Evolutionary conservation across 2,329 filamentous ascomycete genomes (phyloP).

Genomic region (Onygenales sp.): DNA sequence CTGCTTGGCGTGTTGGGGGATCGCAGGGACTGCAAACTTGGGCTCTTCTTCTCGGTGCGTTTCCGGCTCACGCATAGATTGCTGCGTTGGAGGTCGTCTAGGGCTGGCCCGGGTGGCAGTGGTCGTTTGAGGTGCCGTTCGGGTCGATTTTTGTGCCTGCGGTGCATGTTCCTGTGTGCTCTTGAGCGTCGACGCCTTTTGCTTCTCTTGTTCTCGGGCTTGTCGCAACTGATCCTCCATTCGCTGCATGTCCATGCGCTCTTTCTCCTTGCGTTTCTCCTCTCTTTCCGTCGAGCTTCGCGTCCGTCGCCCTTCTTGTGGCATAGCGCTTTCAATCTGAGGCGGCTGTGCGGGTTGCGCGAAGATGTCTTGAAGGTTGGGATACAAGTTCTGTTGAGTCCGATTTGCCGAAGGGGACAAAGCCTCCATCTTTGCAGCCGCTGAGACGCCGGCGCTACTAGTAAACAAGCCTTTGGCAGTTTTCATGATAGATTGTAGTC

Average conservation of each 20-base stretch:
- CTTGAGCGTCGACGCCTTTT: conserved; percentile 22
- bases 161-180: conserved; percentile 22
- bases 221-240: conserved; percentile 29
- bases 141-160: conserved; percentile 25
- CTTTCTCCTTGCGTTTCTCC: conserved; percentile 25
- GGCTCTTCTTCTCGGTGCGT: conserved; percentile 17
- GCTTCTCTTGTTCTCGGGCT: conserved; percentile 25
- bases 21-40: conserved; percentile 18
- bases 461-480: conserved; percentile 78
- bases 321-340: conserved; percentile 22
- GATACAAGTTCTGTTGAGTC: conserved; percentile 19
- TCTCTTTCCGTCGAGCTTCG: conserved; percentile 51
- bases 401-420: conserved; percentile 33
- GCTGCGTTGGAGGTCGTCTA: conserved; percentile 15
- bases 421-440: conserved; percentile 49
- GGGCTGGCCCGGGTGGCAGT: conserved; percentile 14
- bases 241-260: conserved; percentile 17
- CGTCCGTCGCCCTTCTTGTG: conserved; percentile 39
- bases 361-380: conserved; percentile 15
- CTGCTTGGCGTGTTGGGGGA: conserved; percentile 19
- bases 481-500: conserved; percentile 82
- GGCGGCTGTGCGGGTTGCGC: conserved; percentile 13
- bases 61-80: conserved; percentile 24
- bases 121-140: conserved; percentile 7
- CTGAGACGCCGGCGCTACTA: conserved; percentile 55